These are phyloP conservation scores for Fraxinus albicans DNA, from an alignment of 305 asterid genomes.

Conservation along the genomic window DNA sequence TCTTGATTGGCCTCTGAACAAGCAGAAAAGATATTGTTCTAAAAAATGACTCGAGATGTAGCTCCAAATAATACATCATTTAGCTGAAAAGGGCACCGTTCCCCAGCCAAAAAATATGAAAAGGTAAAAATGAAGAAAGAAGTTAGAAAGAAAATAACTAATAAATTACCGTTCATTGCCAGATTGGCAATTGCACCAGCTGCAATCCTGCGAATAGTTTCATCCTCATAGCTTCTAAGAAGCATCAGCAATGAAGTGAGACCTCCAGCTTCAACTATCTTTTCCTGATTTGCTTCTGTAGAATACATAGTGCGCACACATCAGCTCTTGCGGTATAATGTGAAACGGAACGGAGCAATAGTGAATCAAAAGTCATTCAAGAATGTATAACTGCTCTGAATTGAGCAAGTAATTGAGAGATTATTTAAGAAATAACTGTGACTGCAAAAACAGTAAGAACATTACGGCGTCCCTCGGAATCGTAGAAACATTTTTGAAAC, in stretches of 20 bases:
- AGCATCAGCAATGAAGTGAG: conserved; percentile 92
- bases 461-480: background rate
- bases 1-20: conserved; percentile 88
- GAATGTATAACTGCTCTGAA: conserved; percentile 3
- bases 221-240: conserved; percentile 87
- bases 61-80: conserved; percentile 16
- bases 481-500: background rate
- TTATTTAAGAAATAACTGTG: background rate
- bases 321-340: conserved; percentile 19
- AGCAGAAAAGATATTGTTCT: conserved; percentile 4
- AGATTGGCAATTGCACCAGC: conserved; percentile 99
- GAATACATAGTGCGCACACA: conserved; percentile 5
- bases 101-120: background rate
- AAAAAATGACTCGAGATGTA: conserved; percentile 5
- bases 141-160: background rate
- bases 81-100: background rate
- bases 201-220: conserved; percentile 94
- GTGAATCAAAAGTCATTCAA: background rate
- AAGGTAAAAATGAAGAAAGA: background rate
- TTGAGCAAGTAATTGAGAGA: background rate
- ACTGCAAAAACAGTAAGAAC: background rate
- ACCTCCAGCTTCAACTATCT: conserved; percentile 99
- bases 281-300: conserved; percentile 89
- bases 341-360: background rate
- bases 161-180: conserved; percentile 85